Evolutionary conservation across 176 grass and related monocot genomes (phyloP).

Genomic region (Raddia distichophylla): DNA sequence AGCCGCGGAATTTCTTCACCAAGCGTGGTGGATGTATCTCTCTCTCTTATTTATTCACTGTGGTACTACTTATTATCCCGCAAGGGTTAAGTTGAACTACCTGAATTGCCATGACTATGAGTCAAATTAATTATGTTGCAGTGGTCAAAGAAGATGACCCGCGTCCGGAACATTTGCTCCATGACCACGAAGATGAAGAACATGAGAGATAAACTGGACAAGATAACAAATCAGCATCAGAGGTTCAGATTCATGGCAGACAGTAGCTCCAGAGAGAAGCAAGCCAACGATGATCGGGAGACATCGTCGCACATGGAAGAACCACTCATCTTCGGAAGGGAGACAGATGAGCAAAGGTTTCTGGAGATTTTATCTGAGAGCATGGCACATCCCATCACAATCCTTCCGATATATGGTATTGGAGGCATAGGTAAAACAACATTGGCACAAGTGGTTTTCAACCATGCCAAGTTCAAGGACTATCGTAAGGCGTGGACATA

Average conservation of each 20-base stretch:
- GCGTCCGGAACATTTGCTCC: not conserved
- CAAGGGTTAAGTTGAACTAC: too few species aligned
- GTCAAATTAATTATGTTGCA: not conserved
- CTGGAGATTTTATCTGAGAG: not conserved
- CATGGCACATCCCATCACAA: not conserved
- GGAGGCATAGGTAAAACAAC: conserved; percentile 27
- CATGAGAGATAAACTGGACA: not conserved
- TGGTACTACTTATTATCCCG: too few species aligned
- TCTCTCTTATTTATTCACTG: not conserved
- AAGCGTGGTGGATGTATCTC: not conserved
- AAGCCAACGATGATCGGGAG: not conserved
- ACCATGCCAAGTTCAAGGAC: not conserved
- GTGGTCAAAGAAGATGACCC: not conserved
- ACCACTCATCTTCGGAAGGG: not conserved
- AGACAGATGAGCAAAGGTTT: not conserved
- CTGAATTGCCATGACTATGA: not conserved
- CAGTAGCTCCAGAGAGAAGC: not conserved
- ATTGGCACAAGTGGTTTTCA: conserved; percentile 8
- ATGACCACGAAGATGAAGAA: not conserved
- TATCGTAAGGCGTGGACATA: not conserved
- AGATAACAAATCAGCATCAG: too few species aligned
- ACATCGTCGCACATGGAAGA: not conserved
- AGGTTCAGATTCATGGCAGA: not conserved
- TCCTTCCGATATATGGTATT: conserved; percentile 25
- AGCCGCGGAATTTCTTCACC: not conserved